Evolutionary conservation across 2,329 filamentous ascomycete genomes (phyloP).

Genomic region (Colletotrichum caudatum): DNA sequence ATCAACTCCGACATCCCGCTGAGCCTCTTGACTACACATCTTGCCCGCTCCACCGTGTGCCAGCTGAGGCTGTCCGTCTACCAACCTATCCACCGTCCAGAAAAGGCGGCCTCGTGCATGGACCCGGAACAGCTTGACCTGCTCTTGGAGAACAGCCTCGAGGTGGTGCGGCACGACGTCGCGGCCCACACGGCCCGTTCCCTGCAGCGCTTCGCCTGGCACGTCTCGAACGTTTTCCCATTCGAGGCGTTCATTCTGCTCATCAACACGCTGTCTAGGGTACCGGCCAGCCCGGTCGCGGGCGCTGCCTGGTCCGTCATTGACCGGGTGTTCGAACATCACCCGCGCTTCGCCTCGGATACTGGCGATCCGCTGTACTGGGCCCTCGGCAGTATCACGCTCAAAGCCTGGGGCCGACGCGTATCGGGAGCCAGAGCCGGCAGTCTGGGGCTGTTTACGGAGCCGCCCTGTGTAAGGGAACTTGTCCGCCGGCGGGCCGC

Average conservation of each 20-base stretch:
- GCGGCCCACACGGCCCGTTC: slow-evolving; percentile 56
- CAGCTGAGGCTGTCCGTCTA: slow-evolving; percentile 14
- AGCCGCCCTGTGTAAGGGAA: slow-evolving; percentile 1
- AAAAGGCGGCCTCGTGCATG: slow-evolving; percentile 35
- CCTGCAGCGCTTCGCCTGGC: slow-evolving; percentile 65
- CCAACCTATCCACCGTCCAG: slow-evolving; percentile 2
- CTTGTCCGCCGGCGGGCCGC: not conserved
- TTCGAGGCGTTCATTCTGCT: slow-evolving; percentile 67
- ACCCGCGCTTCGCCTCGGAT: slow-evolving; percentile 22
- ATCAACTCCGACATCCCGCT: slow-evolving; percentile 17
- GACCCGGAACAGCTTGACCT: slow-evolving; percentile 65
- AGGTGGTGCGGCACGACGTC: slow-evolving; percentile 61
- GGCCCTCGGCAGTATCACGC: slow-evolving; percentile 59
- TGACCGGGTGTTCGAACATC: slow-evolving; percentile 47
- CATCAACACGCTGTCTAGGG: slow-evolving; percentile 63
- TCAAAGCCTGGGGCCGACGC: slow-evolving; percentile 62
- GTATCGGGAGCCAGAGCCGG: not conserved
- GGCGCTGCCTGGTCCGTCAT: slow-evolving; percentile 66
- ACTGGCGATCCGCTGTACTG: slow-evolving; percentile 31
- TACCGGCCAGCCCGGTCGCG: slow-evolving; percentile 60
- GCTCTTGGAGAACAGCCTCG: slow-evolving; percentile 65
- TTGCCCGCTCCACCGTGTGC: slow-evolving; percentile 17
- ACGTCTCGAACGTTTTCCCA: slow-evolving; percentile 65
- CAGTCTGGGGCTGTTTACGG: not conserved
- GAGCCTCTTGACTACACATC: not conserved